Percentiles rank a stretch among this genome's conserved stretches.
These are phyloP conservation scores for Oidium heveae DNA, from an alignment of 2,329 filamentous ascomycete genomes.

Conservation along the genomic window DNA sequence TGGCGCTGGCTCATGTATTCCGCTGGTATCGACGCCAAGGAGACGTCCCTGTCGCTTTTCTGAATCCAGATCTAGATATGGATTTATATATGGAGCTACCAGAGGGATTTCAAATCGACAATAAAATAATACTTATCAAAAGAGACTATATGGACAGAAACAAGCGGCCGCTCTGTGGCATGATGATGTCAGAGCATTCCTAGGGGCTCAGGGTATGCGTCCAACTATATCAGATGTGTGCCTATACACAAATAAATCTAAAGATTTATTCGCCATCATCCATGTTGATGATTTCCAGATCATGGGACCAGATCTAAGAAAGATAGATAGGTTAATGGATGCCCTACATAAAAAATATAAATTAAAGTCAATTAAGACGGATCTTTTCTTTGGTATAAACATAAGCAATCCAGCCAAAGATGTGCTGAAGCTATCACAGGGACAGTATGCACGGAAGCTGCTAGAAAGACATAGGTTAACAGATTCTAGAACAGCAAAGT, in stretches of 20 bases:
- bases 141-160: not conserved
- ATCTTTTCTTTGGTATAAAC: too few relatives aligned
- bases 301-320: too few relatives aligned
- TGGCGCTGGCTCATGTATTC: too few relatives aligned
- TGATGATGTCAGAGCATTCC: not conserved
- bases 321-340: too few relatives aligned
- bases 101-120: not conserved
- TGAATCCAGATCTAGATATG: not conserved
- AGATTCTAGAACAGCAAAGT: not conserved
- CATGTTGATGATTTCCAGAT: not conserved
- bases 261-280: not conserved
- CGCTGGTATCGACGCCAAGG: too few relatives aligned
- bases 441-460: not conserved
- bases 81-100: not conserved
- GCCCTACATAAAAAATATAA: not conserved
- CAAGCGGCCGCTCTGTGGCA: not conserved
- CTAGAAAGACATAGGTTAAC: not conserved
- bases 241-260: too few relatives aligned
- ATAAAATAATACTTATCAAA: not conserved
- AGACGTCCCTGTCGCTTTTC: too few relatives aligned
- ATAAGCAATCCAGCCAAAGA: too few relatives aligned
- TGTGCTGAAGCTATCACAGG: too few relatives aligned
- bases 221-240: not conserved
- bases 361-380: too few relatives aligned
- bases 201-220: not conserved